Percentiles rank a stretch among this genome's conserved stretches.
Conservation (phyloP, 257 asterid species). For the Capsicum pubescens region DNA sequence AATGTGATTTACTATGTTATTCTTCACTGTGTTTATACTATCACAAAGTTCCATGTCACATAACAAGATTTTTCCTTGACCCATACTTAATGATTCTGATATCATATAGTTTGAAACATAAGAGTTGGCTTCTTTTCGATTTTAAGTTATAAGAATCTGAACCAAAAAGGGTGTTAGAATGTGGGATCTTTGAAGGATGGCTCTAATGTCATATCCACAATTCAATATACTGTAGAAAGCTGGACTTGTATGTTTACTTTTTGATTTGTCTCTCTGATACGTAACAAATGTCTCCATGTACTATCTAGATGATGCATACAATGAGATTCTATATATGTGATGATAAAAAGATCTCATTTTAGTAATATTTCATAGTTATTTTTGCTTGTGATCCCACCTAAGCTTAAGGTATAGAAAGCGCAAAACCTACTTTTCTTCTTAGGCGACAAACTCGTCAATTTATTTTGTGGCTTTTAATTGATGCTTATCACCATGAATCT, state of each 20-base stretch:
- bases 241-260: neutral
- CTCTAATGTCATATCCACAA: neutral
- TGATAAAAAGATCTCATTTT: neutral
- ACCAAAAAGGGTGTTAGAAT: conserved; percentile 9
- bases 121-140: neutral
- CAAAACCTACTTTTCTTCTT: neutral
- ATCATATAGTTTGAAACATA: neutral
- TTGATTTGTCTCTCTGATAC: neutral
- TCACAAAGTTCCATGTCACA: neutral
- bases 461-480: conserved; percentile 2
- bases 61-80: neutral
- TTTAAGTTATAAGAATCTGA: neutral
- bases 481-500: neutral
- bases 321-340: neutral
- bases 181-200: conserved; percentile 21
- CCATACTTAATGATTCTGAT: neutral
- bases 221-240: neutral
- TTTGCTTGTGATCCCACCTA: neutral
- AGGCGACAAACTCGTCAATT: neutral
- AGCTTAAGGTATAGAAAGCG: neutral
- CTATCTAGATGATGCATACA: conserved; percentile 1
- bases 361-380: neutral
- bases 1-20: too few species aligned
- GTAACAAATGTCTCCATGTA: neutral
- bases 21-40: neutral